Evolutionary conservation across 129 eudicot genomes (phyloP).

Genomic region (Pittosporum tobira): DNA sequence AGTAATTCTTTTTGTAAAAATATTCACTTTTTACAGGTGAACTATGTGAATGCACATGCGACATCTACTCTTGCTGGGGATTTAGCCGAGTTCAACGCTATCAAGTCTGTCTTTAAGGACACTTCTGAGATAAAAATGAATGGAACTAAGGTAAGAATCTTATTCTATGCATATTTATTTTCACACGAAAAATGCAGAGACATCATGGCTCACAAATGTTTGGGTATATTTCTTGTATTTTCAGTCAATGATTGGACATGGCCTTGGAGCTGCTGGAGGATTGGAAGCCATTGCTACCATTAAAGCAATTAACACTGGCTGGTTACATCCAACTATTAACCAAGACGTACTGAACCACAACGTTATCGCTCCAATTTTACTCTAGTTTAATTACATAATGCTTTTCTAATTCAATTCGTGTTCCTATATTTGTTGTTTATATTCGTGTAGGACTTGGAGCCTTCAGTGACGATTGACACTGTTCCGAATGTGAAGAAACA

Average conservation of each 20-base stretch:
- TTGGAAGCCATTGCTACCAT: slow-evolving; percentile 78
- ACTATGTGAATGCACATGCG: slow-evolving; percentile 76
- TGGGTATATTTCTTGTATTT: slow-evolving; percentile 1
- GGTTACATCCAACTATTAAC: slow-evolving; percentile 83
- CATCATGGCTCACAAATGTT: slow-evolving; percentile 8
- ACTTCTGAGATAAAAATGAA: slow-evolving; percentile 80
- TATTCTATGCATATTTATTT: background rate
- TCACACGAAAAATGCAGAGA: background rate
- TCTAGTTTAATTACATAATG: background rate
- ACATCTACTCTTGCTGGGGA: slow-evolving; percentile 84
- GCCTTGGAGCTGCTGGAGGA: slow-evolving; percentile 83
- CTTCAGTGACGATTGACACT: slow-evolving; percentile 64
- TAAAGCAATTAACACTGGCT: slow-evolving; percentile 72
- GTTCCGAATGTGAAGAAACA: slow-evolving; percentile 68
- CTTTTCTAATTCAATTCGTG: slow-evolving; percentile 2
- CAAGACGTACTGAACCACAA: slow-evolving; percentile 37
- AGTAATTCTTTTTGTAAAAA: background rate
- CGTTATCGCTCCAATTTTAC: background rate
- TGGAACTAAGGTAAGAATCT: slow-evolving; percentile 58
- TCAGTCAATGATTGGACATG: slow-evolving; percentile 82
- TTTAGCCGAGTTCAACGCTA: slow-evolving; percentile 66
- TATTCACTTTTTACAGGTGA: slow-evolving; percentile 35
- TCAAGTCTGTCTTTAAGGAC: slow-evolving; percentile 60
- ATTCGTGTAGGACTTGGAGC: slow-evolving; percentile 48
- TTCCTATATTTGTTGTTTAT: background rate